Evolutionary conservation across 441 rosid species (phyloP), one percentile per base, ranked within the genome.

Genomic region (Daphne laureola): DNA sequence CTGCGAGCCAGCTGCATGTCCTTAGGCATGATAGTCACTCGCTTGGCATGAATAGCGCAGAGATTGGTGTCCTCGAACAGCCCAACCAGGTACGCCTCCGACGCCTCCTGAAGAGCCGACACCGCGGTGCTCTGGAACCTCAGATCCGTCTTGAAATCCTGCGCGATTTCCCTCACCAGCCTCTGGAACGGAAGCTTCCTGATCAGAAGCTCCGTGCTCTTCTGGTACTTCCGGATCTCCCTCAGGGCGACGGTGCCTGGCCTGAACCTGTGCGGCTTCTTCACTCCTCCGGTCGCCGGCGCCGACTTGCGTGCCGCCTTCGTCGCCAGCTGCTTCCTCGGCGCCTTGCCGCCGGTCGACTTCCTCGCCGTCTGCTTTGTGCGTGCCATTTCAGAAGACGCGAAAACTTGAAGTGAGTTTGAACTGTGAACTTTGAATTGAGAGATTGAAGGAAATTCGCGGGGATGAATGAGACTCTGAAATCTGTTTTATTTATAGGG

Each of bases 11-110:
- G 66, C 62, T 79, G 84, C 1, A 79, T 76, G 23, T 79, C 84
- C 63, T 79, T 80, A 1, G 85, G 85, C 85, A 80, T 80, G 31
- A 80, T 80, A 0, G 84, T 79, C 1, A 79, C 84, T 49, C 84
- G 67, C 70, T 79, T 79, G 0, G 81, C 81, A 31, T 31, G 38
- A 9, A 79, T 79, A 0, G 84, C 81, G 17, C 84, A 79, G 14
- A 79, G 67, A 53, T 79, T 79, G 11, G 84, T 79, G 23, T 79
- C 84, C 57, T 79, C 84, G 5, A 79, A 79, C 17, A 79, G 65
- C 12, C 84, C 84, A 0, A 79, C 84, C 0, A 79, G 61, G 50
- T 79, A 79, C 0, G 84, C 84, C 61, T 79, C 84, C 0, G 85
- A 78, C 0, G 81, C 84, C 36, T 79, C 84, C 51, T 75, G 71